These are phyloP conservation scores for Barnettozyma pratensis DNA, from an alignment of 805 yeast species.

Conservation along the genomic window DNA sequence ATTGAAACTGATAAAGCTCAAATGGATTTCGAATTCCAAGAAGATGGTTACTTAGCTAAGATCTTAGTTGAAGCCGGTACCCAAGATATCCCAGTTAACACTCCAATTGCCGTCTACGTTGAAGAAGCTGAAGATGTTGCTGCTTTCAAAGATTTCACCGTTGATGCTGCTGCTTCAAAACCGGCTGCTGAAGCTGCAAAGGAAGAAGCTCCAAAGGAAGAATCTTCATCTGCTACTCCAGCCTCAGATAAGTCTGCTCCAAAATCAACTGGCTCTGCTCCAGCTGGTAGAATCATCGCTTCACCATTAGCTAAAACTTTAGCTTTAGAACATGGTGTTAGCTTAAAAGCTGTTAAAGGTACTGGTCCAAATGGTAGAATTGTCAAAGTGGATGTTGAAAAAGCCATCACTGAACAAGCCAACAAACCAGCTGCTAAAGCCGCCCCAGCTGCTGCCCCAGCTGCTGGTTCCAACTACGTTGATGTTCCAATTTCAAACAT, in stretches of 20 bases:
- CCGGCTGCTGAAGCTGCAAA: slow-evolving; percentile 17
- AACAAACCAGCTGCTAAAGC: slow-evolving; percentile 37
- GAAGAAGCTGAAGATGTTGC: slow-evolving; percentile 79
- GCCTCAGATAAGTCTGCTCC: slow-evolving; percentile 22
- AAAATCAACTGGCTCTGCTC: slow-evolving; percentile 18
- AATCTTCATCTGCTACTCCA: slow-evolving; percentile 24
- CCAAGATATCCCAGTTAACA: slow-evolving; percentile 87
- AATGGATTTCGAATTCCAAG: slow-evolving; percentile 98
- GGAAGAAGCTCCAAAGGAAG: slow-evolving; percentile 18
- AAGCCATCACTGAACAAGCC: slow-evolving; percentile 44
- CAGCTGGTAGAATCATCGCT: slow-evolving; percentile 75
- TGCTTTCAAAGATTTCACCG: slow-evolving; percentile 85
- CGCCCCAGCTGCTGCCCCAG: slow-evolving; percentile 38
- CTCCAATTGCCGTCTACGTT: slow-evolving; percentile 95
- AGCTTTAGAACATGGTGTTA: slow-evolving; percentile 88
- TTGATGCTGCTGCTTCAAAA: slow-evolving; percentile 50
- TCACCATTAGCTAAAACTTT: slow-evolving; percentile 93
- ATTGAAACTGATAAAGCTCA: slow-evolving; percentile 97
- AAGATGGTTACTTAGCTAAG: slow-evolving; percentile 90
- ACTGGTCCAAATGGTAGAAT: slow-evolving; percentile 96
- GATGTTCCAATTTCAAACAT: slow-evolving; percentile 85
- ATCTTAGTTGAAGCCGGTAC: slow-evolving; percentile 79
- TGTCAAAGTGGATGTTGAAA: slow-evolving; percentile 84
- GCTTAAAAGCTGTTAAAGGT: slow-evolving; percentile 81
- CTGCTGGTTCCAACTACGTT: slow-evolving; percentile 53